Percentiles rank a stretch among this genome's conserved stretches.
These are phyloP conservation scores for Batkoa obscura DNA, from an alignment of 371 early-diverging fungal genomes.

Conservation along the genomic window DNA sequence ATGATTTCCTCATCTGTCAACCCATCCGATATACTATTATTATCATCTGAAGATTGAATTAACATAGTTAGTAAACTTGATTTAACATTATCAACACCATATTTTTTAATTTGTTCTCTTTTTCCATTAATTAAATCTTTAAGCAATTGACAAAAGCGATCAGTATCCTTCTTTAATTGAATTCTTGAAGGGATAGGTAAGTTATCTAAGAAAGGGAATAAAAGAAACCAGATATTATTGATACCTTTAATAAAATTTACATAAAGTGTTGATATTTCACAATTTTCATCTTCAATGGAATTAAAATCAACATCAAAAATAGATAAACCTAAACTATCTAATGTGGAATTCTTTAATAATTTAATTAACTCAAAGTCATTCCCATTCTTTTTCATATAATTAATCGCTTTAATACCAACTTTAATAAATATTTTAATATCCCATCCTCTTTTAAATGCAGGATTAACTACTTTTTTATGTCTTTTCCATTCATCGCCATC, in stretches of 20 bases:
- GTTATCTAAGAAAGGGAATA: conserved; percentile 7
- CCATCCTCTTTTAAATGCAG: no score
- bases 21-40: not conserved
- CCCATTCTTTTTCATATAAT: no score
- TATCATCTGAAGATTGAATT: conserved; percentile 11
- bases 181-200: conserved; percentile 7
- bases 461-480: no score
- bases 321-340: conserved; percentile 1
- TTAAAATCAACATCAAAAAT: conserved; percentile 4
- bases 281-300: not conserved
- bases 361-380: no score
- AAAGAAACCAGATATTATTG: no score
- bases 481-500: no score
- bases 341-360: not conserved
- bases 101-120: not conserved
- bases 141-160: not conserved
- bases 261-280: no score
- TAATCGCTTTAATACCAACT: no score
- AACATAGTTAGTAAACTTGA: conserved; percentile 12
- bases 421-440: no score
- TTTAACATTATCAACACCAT: not conserved
- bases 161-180: not conserved
- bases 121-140: conserved; percentile 1
- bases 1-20: conserved; percentile 10
- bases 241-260: no score